Percentiles rank a stretch among this genome's conserved stretches.
These are phyloP conservation scores for Lunasporangiospora selenospora DNA, from an alignment of 192 early-diverging fungal genomes.

Conservation along the genomic window DNA sequence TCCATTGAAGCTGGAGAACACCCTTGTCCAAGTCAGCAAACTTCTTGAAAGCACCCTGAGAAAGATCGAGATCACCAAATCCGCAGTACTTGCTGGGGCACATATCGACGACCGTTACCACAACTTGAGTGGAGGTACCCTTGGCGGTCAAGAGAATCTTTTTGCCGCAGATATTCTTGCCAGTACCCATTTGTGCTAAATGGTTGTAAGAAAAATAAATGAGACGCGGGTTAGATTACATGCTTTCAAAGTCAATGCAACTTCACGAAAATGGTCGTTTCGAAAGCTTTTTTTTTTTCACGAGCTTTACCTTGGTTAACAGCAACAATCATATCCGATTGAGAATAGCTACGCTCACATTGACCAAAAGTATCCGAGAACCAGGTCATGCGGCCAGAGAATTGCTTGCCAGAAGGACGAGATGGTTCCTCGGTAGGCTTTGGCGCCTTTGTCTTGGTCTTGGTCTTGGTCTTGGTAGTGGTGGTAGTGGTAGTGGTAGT, in stretches of 20 bases:
- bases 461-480: constrained; percentile 2
- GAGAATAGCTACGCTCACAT: constrained; percentile 32
- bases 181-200: constrained; percentile 23
- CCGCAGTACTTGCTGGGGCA: constrained; percentile 34
- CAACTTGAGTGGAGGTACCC: constrained; percentile 22
- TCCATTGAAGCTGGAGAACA: constrained; percentile 19
- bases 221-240: too few relatives aligned
- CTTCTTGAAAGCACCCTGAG: constrained; percentile 46
- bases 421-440: too few relatives aligned
- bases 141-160: constrained; percentile 29
- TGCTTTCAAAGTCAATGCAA: background rate
- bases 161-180: constrained; percentile 30
- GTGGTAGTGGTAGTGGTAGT: constrained; percentile 1
- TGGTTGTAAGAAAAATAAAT: background rate
- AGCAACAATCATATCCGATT: constrained; percentile 44
- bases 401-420: constrained; percentile 5
- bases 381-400: constrained; percentile 32
- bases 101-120: constrained; percentile 41
- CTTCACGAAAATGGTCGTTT: background rate
- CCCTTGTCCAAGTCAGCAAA: constrained; percentile 29
- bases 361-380: constrained; percentile 36
- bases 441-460: background rate
- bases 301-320: constrained; percentile 17
- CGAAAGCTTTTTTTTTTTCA: background rate
- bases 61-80: constrained; percentile 34